phyloP scores from a whole-genome alignment of 805 yeast species.

The Cyberlindnera maritima region DNA sequence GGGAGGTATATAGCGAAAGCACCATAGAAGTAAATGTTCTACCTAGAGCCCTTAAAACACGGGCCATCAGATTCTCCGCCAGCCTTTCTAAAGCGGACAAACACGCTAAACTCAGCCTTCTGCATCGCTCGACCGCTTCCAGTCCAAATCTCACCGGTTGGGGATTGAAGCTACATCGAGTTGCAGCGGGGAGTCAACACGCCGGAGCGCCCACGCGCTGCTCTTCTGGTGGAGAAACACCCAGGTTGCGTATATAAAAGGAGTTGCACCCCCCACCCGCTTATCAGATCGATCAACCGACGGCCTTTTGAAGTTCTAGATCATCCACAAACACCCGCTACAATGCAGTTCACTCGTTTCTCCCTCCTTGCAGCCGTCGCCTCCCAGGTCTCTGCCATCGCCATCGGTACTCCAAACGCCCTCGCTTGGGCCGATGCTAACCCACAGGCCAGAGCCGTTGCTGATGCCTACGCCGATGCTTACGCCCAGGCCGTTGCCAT shows the following conservation, averaged over 20 bases:
- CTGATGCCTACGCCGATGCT: constrained; percentile 21
- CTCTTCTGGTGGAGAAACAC: too few species aligned
- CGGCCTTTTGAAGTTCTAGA: not conserved
- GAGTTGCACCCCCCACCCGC: not conserved
- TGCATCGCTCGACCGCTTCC: too few species aligned
- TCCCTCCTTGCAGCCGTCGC: constrained; percentile 3
- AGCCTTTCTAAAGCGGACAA: too few species aligned
- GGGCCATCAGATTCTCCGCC: too few species aligned
- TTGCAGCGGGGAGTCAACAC: not conserved
- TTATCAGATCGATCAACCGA: not conserved
- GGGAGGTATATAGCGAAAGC: too few species aligned
- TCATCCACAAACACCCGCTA: not conserved
- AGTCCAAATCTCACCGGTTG: not conserved
- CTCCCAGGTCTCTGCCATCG: not conserved
- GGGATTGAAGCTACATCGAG: not conserved
- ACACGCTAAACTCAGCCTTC: too few species aligned
- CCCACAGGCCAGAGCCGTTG: constrained; percentile 21
- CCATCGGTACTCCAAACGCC: constrained; percentile 8
- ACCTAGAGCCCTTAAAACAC: too few species aligned
- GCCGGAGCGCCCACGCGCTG: not conserved
- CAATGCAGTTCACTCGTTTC: constrained; percentile 10
- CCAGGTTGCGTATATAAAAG: not conserved
- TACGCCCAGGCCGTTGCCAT: constrained; percentile 23
- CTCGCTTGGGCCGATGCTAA: constrained; percentile 22
- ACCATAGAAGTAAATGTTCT: too few species aligned